Conservation (phyloP, 306 rosid genomes). For the Albizia julibrissin region DNA sequence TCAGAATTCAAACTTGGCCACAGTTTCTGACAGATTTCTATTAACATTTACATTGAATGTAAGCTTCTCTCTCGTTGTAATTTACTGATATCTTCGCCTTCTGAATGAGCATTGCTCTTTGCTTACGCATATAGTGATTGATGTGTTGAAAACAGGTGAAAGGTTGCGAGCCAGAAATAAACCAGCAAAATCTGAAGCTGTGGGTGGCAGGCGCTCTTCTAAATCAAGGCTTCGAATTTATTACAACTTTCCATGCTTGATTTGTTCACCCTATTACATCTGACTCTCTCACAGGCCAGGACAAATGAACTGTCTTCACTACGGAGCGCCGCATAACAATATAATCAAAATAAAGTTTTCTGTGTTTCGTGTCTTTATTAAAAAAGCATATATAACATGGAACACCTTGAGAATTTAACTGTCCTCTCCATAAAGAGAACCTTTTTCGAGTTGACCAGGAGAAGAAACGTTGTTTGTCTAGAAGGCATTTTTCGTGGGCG, state of each 20-base stretch:
- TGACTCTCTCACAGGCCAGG: neutral
- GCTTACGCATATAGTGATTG: neutral
- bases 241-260: constrained; percentile 40
- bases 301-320: neutral
- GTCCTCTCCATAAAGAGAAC: neutral
- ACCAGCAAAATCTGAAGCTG: constrained; percentile 80
- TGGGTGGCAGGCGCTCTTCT: constrained; percentile 89
- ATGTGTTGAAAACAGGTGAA: constrained; percentile 56
- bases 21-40: constrained; percentile 50
- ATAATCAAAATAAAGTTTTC: neutral
- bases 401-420: neutral
- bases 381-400: no score
- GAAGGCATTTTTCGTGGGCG: neutral
- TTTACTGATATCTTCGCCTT: neutral
- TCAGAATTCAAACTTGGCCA: constrained; percentile 71
- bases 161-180: constrained; percentile 58
- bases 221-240: constrained; percentile 78
- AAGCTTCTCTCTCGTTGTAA: neutral
- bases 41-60: constrained; percentile 76
- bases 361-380: neutral
- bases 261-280: neutral
- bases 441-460: neutral
- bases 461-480: neutral
- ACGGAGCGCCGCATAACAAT: neutral
- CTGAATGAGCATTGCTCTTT: constrained; percentile 1